Evolutionary conservation across 352 stramenopile genomes (phyloP), one percentile per base, ranked within the genome.

Genomic region (Thraustochytrium striatum): DNA sequence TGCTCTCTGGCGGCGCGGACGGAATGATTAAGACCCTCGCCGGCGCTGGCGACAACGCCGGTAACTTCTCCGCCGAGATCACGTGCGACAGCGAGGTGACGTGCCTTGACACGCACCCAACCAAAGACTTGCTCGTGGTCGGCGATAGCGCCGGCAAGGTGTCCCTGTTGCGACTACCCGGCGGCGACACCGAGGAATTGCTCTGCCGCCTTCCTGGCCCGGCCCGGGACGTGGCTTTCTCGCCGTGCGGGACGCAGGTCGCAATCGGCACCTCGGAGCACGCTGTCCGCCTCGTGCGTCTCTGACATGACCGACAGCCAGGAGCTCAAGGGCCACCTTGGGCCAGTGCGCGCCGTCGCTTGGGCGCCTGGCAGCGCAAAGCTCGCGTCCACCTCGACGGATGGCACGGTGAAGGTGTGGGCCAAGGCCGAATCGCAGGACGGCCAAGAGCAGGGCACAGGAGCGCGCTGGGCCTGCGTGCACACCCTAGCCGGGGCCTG

Each of bases 361-460:
- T 75, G 65, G 65, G 11, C n/a, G 16, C 65, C 65, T 3, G 0
- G 39, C 61, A 30, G 65, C 41, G 41, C 43, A 13, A 19, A 39
- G 3, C 13, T 75, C 21, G 65, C 65, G 19, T 75, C 65, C 32
- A 38, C 25, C n/a, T 30, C 65, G 0, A 61, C 65, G 3, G 52
- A 75, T 32, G 65, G 65, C 25, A 9, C 43, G 44, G 41, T 75
- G 21, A 75, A 68, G 16, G 47, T 75, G 8, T 75, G 65, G 65
- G 13, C 44, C 39, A 21, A 47, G 5, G 33, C 0, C 2, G 35
- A 70, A n/a, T n/a, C 16, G 41, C 59, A 70, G 53, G 41, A 5
- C 25, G 16, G 33, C 41, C 21, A 52, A 50, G 9, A 70, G 41
- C n/a, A n/a, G n/a, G n/a, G 28, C 25, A 53, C 41, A 16, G n/a